Percentiles rank a stretch among this genome's conserved stretches.
Conservation (phyloP, 1,284 basidiomycete species). For the Ustilago xerochloae region DNA sequence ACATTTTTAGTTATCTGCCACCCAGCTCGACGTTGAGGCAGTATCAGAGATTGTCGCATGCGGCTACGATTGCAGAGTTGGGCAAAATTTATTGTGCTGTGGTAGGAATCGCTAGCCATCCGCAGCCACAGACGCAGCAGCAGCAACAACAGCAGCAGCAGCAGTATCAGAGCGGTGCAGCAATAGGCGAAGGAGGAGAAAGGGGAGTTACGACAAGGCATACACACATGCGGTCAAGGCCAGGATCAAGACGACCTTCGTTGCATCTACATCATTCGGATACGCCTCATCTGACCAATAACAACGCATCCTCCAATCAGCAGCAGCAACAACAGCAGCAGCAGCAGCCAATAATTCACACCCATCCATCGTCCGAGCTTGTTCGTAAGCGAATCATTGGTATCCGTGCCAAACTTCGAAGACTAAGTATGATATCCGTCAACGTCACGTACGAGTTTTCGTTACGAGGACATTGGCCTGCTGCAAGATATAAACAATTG, state of each 20-base stretch:
- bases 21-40: constrained; percentile 68
- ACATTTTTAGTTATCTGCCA: constrained; percentile 64
- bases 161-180: background rate
- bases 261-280: constrained; percentile 7
- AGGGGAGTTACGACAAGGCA: too few relatives aligned
- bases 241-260: constrained; percentile 6
- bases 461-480: constrained; percentile 63
- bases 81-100: constrained; percentile 70
- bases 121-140: constrained; percentile 17
- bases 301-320: too few relatives aligned
- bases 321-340: background rate
- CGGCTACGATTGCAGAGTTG: constrained; percentile 67
- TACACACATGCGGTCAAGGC: constrained; percentile 3
- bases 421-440: constrained; percentile 68
- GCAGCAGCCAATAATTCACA: constrained; percentile 13
- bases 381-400: constrained; percentile 55
- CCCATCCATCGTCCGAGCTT: constrained; percentile 30
- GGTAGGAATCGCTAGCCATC: constrained; percentile 65
- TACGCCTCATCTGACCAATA: background rate
- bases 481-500: constrained; percentile 56
- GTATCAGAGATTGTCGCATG: constrained; percentile 69
- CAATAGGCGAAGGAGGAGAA: background rate
- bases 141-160: background rate
- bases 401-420: constrained; percentile 68
- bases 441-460: constrained; percentile 68